Evolutionary conservation across 2,329 filamentous ascomycete species (phyloP).

Genomic region (Ophiosphaerella herpotricha): DNA sequence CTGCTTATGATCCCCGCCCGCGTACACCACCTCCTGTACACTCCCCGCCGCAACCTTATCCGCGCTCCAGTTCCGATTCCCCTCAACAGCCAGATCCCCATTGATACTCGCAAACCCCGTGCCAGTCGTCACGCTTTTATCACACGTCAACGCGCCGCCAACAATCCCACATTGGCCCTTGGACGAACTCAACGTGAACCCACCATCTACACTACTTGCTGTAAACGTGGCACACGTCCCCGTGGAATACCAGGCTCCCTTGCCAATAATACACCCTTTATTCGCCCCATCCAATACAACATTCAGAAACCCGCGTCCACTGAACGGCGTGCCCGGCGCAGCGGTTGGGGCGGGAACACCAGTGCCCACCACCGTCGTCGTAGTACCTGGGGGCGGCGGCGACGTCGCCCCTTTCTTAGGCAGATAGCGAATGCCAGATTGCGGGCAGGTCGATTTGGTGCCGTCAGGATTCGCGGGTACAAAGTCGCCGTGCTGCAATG

Average conservation of each 20-base stretch:
- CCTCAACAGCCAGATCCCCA: conserved; percentile 45
- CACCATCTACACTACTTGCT: conserved; percentile 48
- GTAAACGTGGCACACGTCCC: conserved; percentile 71
- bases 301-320: conserved; percentile 65
- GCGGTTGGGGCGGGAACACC: conserved; percentile 33
- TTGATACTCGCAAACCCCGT: conserved; percentile 49
- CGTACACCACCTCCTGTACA: conserved; percentile 52
- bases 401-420: conserved; percentile 56
- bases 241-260: conserved; percentile 68
- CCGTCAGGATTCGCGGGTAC: conserved; percentile 62
- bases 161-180: conserved; percentile 59
- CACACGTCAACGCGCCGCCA: conserved; percentile 61
- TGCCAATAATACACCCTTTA: conserved; percentile 69
- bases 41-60: conserved; percentile 49
- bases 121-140: conserved; percentile 49
- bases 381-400: conserved; percentile 30
- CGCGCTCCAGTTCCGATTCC: conserved; percentile 50
- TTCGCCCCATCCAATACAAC: conserved; percentile 56
- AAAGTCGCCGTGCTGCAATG: conserved; percentile 65
- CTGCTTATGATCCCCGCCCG: conserved; percentile 37
- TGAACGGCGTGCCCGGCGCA: conserved; percentile 52
- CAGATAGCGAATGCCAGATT: conserved; percentile 66
- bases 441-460: conserved; percentile 65
- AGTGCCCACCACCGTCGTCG: conserved; percentile 27
- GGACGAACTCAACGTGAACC: conserved; percentile 39